These are phyloP conservation scores for Borovskyia barvae DNA, from an alignment of 208 protist genomes.

Conservation along the genomic window DNA sequence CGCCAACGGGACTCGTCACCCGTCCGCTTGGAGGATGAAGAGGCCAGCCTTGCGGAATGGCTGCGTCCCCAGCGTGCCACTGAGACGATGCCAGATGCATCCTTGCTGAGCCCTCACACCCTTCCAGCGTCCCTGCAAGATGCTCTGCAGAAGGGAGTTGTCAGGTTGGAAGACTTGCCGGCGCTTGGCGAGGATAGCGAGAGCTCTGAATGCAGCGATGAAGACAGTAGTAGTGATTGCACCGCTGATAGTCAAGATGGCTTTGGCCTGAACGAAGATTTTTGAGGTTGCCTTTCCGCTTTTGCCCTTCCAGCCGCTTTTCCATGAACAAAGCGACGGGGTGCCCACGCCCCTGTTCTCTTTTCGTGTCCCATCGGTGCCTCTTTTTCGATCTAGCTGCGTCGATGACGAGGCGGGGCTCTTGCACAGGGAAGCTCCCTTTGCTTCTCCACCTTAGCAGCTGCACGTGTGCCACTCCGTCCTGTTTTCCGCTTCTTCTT, in stretches of 20 bases:
- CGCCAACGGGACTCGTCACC: background rate
- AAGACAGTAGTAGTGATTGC: background rate
- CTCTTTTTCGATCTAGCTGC: too few species aligned
- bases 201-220: background rate
- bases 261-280: too few species aligned
- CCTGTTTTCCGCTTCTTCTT: too few species aligned
- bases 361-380: too few species aligned
- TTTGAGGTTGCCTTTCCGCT: background rate
- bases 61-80: background rate
- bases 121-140: slow-evolving; percentile 19
- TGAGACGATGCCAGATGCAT: slow-evolving; percentile 5
- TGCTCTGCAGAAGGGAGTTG: slow-evolving; percentile 15
- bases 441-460: too few species aligned
- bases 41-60: slow-evolving; percentile 1
- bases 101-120: slow-evolving; percentile 17
- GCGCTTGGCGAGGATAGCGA: slow-evolving; percentile 2
- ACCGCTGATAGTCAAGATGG: too few species aligned
- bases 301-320: background rate
- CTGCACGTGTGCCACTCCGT: too few species aligned
- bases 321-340: too few species aligned
- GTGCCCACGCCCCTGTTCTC: too few species aligned
- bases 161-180: slow-evolving; percentile 23
- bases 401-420: too few species aligned
- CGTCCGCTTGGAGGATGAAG: background rate
- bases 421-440: too few species aligned